Percentiles rank a stretch among this genome's conserved stretches.
Evolutionary conservation across 352 stramenopile genomes (phyloP).

Genomic region (Phytophthora tubulina): DNA sequence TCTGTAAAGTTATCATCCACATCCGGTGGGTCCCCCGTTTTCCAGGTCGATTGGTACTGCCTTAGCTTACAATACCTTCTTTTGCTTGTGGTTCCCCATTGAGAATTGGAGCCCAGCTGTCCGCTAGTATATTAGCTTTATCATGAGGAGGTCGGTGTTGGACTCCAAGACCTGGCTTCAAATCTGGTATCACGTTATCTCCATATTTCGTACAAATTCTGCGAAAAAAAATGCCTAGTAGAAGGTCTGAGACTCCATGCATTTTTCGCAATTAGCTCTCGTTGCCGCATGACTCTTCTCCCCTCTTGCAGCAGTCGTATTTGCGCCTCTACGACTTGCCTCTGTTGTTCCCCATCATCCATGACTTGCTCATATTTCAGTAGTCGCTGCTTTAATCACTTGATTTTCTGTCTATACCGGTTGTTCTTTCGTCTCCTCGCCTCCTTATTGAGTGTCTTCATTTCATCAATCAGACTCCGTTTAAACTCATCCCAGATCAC

Average conservation of each 20-base stretch:
- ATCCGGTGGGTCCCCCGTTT: not conserved
- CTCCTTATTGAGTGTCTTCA: not conserved
- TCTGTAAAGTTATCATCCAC: not conserved
- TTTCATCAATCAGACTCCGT: not conserved
- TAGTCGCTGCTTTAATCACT: not conserved
- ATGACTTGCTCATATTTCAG: not conserved
- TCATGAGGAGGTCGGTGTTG: slow-evolving; percentile 1
- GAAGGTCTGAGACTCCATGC: not conserved
- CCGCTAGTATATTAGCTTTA: slow-evolving; percentile 6
- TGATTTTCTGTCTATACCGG: not conserved
- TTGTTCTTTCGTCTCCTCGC: not conserved
- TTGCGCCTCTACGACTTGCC: not conserved
- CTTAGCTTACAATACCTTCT: not conserved
- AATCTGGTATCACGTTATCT: not conserved
- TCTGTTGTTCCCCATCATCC: not conserved
- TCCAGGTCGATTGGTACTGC: not conserved
- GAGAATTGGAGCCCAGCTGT: not conserved
- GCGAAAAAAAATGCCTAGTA: not conserved
- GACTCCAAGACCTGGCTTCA: not conserved
- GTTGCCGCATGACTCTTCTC: not conserved
- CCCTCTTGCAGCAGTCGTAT: not conserved
- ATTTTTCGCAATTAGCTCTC: not conserved
- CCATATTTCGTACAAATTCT: slow-evolving; percentile 8
- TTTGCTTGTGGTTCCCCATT: not conserved
- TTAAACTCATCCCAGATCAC: not conserved